Percentiles rank a stretch among this genome's conserved stretches.
phyloP scores from a whole-genome alignment of 768 basidiomycete species.

The Pulveroboletus sp. region DNA sequence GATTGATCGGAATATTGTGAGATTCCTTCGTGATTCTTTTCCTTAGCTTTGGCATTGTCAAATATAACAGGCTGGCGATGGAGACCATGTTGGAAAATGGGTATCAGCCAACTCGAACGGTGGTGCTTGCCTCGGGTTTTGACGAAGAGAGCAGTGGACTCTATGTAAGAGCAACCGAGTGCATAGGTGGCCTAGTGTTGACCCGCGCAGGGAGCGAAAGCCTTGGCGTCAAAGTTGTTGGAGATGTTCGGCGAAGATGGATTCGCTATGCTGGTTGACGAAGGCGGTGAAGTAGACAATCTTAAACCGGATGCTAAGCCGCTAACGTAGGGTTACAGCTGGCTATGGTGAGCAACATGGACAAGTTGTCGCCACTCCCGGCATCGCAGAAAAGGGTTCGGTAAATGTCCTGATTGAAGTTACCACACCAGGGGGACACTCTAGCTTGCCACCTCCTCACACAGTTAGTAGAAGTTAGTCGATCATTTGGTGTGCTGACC shows the following conservation, averaged over 20 bases:
- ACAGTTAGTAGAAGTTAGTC: conserved; percentile 47
- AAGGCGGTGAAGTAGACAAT: conserved; percentile 58
- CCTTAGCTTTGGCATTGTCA: not conserved
- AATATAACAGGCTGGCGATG: conserved; percentile 42
- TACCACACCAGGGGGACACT: conserved; percentile 76
- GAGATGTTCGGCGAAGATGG: conserved; percentile 66
- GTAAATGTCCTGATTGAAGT: conserved; percentile 65
- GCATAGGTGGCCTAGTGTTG: not conserved
- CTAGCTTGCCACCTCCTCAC: conserved; percentile 78
- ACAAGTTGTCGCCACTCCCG: conserved; percentile 56
- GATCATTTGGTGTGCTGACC: conserved; percentile 6
- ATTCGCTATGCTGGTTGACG: conserved; percentile 82
- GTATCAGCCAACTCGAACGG: conserved; percentile 61
- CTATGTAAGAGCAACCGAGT: conserved; percentile 31
- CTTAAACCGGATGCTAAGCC: not conserved
- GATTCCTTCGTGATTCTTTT: not conserved
- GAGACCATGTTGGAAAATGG: conserved; percentile 63
- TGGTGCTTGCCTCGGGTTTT: conserved; percentile 68
- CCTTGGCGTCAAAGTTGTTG: conserved; percentile 47
- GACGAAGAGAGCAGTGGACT: conserved; percentile 69
- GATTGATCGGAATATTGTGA: conserved; percentile 66
- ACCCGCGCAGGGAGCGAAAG: conserved; percentile 49
- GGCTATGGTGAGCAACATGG: conserved; percentile 52
- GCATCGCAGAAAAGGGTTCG: conserved; percentile 73
- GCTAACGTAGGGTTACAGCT: conserved; percentile 30